Percentiles rank a stretch among this genome's conserved stretches.
phyloP scores from a whole-genome alignment of 371 early-diverging fungal species.

The Haplosporangium sp. region DNA sequence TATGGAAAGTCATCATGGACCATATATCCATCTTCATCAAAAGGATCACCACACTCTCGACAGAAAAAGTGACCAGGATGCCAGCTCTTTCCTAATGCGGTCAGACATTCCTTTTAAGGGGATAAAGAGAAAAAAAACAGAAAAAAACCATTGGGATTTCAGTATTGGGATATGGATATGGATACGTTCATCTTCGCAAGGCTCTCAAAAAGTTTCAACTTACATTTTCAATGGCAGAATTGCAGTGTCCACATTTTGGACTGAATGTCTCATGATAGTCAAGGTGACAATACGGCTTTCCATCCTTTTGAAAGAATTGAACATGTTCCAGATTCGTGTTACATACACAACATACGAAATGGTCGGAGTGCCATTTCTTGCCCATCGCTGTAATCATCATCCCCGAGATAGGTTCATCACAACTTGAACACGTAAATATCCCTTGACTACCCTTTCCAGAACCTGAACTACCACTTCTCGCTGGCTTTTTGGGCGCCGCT shows the following conservation, averaged over 20 bases:
- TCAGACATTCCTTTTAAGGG: conserved; percentile 57
- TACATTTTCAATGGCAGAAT: conserved; percentile 74
- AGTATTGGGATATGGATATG: too few relatives aligned
- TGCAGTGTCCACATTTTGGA: conserved; percentile 74
- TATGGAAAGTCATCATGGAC: conserved; percentile 81
- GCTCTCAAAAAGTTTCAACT: conserved; percentile 2
- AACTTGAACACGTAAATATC: conserved; percentile 60
- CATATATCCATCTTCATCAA: conserved; percentile 70
- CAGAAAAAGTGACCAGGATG: conserved; percentile 85
- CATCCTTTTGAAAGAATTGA: conserved; percentile 73
- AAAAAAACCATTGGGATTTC: neutral
- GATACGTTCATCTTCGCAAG: too few relatives aligned
- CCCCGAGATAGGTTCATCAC: conserved; percentile 65
- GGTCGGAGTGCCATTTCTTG: conserved; percentile 77
- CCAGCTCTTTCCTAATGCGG: conserved; percentile 76
- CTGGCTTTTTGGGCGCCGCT: conserved; percentile 12
- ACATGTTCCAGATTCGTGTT: conserved; percentile 68
- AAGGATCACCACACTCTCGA: conserved; percentile 77
- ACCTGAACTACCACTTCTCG: conserved; percentile 7
- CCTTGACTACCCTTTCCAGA: neutral
- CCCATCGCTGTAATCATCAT: conserved; percentile 73
- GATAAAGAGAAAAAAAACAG: neutral
- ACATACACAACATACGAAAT: conserved; percentile 80
- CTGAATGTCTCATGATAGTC: conserved; percentile 77
- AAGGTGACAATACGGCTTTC: conserved; percentile 70